A percentile compares a stretch with the other conserved stretches of the same genome.
Evolutionary conservation across 2,329 filamentous ascomycete genomes (phyloP).

Genomic region (Tolypocladium ophioglossoides): DNA sequence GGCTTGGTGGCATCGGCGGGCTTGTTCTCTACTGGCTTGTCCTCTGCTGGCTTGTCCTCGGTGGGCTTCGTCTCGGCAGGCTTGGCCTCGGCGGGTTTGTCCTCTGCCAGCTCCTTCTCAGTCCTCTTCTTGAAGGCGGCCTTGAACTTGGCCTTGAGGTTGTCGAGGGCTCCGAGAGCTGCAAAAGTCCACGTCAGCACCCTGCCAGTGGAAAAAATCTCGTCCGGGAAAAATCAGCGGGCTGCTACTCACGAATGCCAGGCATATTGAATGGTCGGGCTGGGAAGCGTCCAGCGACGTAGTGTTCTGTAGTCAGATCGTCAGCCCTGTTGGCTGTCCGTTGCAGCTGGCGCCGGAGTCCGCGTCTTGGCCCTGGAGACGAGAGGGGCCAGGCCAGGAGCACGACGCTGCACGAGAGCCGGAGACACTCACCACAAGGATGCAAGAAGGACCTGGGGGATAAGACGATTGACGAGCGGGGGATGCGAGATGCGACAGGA

Average conservation of each 20-base stretch:
- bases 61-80: too few species aligned
- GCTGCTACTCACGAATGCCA: constrained; percentile 37
- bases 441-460: neutral
- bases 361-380: neutral
- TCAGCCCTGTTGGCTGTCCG: neutral
- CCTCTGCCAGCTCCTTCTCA: constrained; percentile 12
- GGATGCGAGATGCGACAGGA: neutral
- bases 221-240: neutral
- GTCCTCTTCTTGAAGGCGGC: constrained; percentile 39
- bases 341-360: neutral
- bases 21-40: constrained; percentile 12
- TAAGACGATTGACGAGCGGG: neutral
- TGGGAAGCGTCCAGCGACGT: neutral
- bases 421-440: neutral
- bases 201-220: neutral
- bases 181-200: constrained; percentile 1
- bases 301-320: neutral
- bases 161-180: constrained; percentile 42
- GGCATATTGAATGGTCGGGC: constrained; percentile 29
- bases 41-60: too few species aligned
- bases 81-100: constrained; percentile 12
- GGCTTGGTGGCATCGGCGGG: constrained; percentile 13
- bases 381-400: neutral
- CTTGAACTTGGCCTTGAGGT: constrained; percentile 46
- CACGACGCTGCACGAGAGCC: neutral